Base-by-base conservation (phyloP, 176 grass and related monocot genomes). In the Miscanthus lutarioriparius region DNA sequence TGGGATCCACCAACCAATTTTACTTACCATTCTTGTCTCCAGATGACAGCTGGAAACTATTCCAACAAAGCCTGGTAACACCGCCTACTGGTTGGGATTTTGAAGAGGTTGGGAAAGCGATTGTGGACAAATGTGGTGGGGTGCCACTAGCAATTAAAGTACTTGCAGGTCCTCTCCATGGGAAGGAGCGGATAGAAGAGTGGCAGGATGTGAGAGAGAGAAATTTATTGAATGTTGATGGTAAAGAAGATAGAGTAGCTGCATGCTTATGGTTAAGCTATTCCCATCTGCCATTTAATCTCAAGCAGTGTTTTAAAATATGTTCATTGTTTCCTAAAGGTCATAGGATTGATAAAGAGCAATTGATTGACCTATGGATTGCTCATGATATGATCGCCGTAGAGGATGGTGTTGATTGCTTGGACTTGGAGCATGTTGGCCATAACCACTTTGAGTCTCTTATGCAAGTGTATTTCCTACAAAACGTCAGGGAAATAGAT, bases 341-440 rank as follows among this genome's bases (percentile, higher is more conserved):
- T 30, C 6, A 53, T 4, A 2, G 0, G 6, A 61, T 86, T 13
- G 41, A 78, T 4, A 90, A 82, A 56, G 40, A 59, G 10, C 40
- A 78, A 3, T 26, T 90, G 48, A 90, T 90, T 81, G 47, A 53
- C 20, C 88, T 43, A 13, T 90, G 88, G 88, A 90, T 90, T 20
- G 78, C 83, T 66, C 83, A 86, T 63, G 78, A 73, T 40, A 69
- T 86, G 25, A 38, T 38, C 37, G 3, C 6, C 6, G 6, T 38
- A 38, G 37, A 38, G 37, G 6, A 38, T 38, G 11, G 43, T 45
- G 12, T 45, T 45, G 43, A 8, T 8, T 38, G 6, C 37, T 38
- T 38, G 37, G 37, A 45, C 12, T 45, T 44, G 43, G 43, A 45
- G 2, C 11, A 45, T 47, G 13, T 47, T 15, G 44, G 44, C 3